A percentile compares a stretch with the other conserved stretches of the same genome.
These are phyloP conservation scores for Stagonosporopsis tanaceti DNA, from an alignment of 2,329 filamentous ascomycete species.

Conservation along the genomic window DNA sequence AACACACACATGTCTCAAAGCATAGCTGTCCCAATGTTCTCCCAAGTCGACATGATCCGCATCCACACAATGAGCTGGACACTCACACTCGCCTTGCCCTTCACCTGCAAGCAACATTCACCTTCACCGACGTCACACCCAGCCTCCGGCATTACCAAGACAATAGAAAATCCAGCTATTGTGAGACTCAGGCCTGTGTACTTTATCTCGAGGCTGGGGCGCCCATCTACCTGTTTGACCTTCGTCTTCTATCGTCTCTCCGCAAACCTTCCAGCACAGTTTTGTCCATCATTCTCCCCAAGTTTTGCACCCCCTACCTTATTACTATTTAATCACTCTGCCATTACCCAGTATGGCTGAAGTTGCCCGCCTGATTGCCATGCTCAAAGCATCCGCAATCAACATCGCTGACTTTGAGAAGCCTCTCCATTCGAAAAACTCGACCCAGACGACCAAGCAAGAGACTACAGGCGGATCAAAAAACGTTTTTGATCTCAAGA, in stretches of 20 bases:
- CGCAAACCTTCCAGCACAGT: not conserved
- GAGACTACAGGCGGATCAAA: not conserved
- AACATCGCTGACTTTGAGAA: conserved; percentile 33
- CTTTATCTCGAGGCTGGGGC: not conserved
- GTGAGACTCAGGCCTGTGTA: not conserved
- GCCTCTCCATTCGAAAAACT: conserved; percentile 6
- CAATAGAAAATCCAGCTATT: not conserved
- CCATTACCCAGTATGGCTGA: conserved; percentile 31
- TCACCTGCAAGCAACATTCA: conserved; percentile 21
- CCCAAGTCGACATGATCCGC: not conserved
- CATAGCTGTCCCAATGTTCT: not conserved
- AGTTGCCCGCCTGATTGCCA: conserved; percentile 28
- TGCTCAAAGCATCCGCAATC: conserved; percentile 36
- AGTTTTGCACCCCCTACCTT: not conserved
- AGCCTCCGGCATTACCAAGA: not conserved
- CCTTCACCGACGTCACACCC: conserved; percentile 23
- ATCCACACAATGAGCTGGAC: not conserved
- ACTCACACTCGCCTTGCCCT: not conserved
- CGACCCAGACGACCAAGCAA: not conserved
- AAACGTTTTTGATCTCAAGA: conserved; percentile 8
- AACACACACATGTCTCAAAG: not conserved
- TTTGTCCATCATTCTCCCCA: not conserved
- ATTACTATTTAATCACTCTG: too few relatives aligned
- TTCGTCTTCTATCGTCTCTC: not conserved
- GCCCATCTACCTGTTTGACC: not conserved